Evolutionary conservation across 805 yeast genomes (phyloP).

Genomic region (Komagataella pastoris): DNA sequence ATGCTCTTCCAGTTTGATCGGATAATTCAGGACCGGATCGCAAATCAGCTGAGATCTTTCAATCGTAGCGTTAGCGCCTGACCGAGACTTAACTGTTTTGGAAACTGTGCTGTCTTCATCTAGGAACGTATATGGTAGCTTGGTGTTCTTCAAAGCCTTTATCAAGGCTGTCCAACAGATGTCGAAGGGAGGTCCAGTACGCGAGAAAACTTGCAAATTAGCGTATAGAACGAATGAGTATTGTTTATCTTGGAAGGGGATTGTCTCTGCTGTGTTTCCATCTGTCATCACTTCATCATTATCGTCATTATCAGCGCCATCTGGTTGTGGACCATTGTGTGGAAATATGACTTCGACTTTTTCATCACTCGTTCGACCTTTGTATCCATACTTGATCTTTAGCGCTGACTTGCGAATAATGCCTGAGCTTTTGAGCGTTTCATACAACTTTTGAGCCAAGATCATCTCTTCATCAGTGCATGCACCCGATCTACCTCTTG

Average conservation of each 20-base stretch:
- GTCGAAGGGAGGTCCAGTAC: constrained; percentile 76
- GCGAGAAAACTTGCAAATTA: constrained; percentile 61
- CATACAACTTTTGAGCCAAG: constrained; percentile 50
- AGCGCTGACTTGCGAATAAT: constrained; percentile 37
- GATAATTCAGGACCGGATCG: constrained; percentile 27
- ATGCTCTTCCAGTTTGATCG: constrained; percentile 24
- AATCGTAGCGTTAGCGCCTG: constrained; percentile 25
- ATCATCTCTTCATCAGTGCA: constrained; percentile 83
- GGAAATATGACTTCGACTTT: constrained; percentile 30
- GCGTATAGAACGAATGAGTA: constrained; percentile 57
- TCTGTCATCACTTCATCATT: constrained; percentile 9
- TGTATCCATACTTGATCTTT: constrained; percentile 37
- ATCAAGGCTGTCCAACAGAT: constrained; percentile 58
- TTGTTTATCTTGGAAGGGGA: constrained; percentile 16
- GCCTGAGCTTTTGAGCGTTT: constrained; percentile 43
- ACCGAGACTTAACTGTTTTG: constrained; percentile 10
- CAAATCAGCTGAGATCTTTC: constrained; percentile 42
- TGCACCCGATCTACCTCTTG: constrained; percentile 64
- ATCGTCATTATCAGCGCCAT: constrained; percentile 8
- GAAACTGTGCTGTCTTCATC: constrained; percentile 48
- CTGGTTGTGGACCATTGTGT: constrained; percentile 15
- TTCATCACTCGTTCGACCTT: constrained; percentile 39
- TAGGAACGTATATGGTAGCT: constrained; percentile 54
- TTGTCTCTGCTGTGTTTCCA: not conserved
- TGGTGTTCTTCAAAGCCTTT: constrained; percentile 43